Percentiles rank a stretch among this genome's conserved stretches.
Evolutionary conservation across 2,329 filamentous ascomycete genomes (phyloP).

Genomic region (Penicillium paneum): DNA sequence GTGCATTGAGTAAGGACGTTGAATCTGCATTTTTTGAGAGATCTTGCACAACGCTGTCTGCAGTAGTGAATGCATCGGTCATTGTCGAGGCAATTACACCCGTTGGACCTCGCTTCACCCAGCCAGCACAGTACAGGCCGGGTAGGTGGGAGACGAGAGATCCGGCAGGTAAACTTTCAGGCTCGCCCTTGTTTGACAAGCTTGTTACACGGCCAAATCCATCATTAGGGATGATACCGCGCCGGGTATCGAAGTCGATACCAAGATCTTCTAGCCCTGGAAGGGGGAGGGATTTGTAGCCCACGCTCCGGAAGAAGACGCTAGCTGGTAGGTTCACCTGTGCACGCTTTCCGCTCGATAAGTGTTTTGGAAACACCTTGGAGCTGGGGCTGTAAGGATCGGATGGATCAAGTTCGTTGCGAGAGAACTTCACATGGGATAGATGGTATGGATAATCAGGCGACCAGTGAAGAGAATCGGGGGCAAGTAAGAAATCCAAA

Average conservation of each 20-base stretch:
- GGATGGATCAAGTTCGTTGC: conserved; percentile 51
- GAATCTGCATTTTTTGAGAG: conserved; percentile 50
- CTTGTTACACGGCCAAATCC: conserved; percentile 67
- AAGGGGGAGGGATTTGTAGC: conserved; percentile 79
- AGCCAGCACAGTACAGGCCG: conserved; percentile 88
- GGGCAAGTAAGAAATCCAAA: conserved; percentile 79
- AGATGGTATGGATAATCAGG: conserved; percentile 50
- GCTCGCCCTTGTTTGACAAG: conserved; percentile 26
- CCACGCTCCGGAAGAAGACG: conserved; percentile 87
- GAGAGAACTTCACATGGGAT: conserved; percentile 63
- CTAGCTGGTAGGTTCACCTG: conserved; percentile 58
- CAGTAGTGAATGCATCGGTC: conserved; percentile 88
- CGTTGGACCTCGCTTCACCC: conserved; percentile 92
- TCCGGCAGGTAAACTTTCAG: conserved; percentile 29
- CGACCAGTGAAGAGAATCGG: conserved; percentile 62
- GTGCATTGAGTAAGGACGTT: conserved; percentile 48
- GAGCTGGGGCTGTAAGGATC: conserved; percentile 52
- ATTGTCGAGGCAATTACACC: conserved; percentile 96
- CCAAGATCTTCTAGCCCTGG: conserved; percentile 69
- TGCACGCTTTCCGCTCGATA: conserved; percentile 49
- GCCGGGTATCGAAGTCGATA: conserved; percentile 70
- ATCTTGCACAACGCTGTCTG: conserved; percentile 77
- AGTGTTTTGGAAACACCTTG: conserved; percentile 45
- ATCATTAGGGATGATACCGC: conserved; percentile 81
- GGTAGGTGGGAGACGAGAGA: conserved; percentile 54